Conservation (phyloP, 208 protist species). For the Acanthamoeba sp. region DNA sequence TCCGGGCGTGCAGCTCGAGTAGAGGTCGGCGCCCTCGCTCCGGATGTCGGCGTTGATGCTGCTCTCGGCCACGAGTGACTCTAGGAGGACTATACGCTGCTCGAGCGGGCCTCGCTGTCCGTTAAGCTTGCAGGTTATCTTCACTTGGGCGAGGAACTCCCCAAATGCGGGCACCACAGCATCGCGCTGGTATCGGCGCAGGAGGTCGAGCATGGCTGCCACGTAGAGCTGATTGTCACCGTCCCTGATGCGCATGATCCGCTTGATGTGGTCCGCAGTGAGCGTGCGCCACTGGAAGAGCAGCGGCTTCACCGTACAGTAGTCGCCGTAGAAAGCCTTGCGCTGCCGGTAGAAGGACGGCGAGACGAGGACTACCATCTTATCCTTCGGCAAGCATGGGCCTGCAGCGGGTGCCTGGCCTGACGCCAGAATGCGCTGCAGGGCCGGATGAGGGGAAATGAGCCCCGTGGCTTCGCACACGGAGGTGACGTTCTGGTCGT, state of each 20-base stretch:
- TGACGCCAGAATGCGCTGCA: background rate
- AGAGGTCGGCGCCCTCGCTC: background rate
- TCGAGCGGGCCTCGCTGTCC: background rate
- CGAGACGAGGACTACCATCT: constrained; percentile 59
- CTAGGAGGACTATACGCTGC: background rate
- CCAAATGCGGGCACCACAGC: background rate
- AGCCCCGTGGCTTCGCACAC: constrained; percentile 63
- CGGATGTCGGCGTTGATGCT: constrained; percentile 7
- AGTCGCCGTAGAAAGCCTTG: constrained; percentile 47
- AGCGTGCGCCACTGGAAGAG: constrained; percentile 68
- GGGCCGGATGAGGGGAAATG: background rate
- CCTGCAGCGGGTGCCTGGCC: background rate
- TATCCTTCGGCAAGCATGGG: background rate
- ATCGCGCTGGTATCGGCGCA: constrained; percentile 28
- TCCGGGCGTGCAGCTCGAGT: background rate
- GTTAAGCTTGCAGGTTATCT: background rate
- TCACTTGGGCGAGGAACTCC: background rate
- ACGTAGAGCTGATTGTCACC: constrained; percentile 60
- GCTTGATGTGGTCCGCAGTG: constrained; percentile 63
- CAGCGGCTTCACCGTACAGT: constrained; percentile 62
- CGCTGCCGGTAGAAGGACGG: constrained; percentile 61
- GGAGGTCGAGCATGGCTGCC: constrained; percentile 34
- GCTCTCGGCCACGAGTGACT: constrained; percentile 24
- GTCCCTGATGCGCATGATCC: constrained; percentile 62
- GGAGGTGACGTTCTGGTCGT: constrained; percentile 64